Percentiles rank a stretch among this genome's conserved stretches.
Evolutionary conservation across 2,329 filamentous ascomycete genomes (phyloP).

Genomic region (Claviceps pazoutovae): DNA sequence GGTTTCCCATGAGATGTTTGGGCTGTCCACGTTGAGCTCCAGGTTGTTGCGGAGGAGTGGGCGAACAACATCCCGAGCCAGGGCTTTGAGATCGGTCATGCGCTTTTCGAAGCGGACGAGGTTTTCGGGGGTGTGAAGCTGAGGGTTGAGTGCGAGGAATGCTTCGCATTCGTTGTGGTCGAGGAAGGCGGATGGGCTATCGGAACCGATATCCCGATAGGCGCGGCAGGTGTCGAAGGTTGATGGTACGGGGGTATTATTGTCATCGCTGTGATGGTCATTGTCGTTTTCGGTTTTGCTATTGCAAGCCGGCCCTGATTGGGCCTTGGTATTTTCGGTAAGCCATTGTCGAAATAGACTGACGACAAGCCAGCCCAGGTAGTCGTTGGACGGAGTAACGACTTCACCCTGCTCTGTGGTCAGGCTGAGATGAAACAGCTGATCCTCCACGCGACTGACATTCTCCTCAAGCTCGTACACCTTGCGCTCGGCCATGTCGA

Average conservation of each 20-base stretch:
- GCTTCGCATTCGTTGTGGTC: conserved; percentile 77
- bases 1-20: conserved; percentile 16
- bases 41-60: conserved; percentile 77
- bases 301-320: conserved; percentile 27
- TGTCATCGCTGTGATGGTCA: neutral
- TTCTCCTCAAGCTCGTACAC: conserved; percentile 80
- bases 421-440: conserved; percentile 68
- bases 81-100: conserved; percentile 74
- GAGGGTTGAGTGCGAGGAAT: conserved; percentile 72
- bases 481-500: conserved; percentile 90
- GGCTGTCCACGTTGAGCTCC: conserved; percentile 53
- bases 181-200: conserved; percentile 49
- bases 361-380: conserved; percentile 80
- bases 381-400: conserved; percentile 64
- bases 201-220: conserved; percentile 61
- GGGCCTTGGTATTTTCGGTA: conserved; percentile 73
- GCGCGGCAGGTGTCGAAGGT: conserved; percentile 54
- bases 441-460: conserved; percentile 64
- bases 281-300: conserved; percentile 7
- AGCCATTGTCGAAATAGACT: conserved; percentile 87
- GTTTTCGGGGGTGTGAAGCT: conserved; percentile 77
- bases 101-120: conserved; percentile 72
- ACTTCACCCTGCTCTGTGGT: conserved; percentile 70
- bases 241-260: conserved; percentile 25
- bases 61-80: conserved; percentile 69